A percentile compares a stretch with the other conserved stretches of the same genome.
Conservation (phyloP, 768 basidiomycete species). For the Mycena galericulata region DNA sequence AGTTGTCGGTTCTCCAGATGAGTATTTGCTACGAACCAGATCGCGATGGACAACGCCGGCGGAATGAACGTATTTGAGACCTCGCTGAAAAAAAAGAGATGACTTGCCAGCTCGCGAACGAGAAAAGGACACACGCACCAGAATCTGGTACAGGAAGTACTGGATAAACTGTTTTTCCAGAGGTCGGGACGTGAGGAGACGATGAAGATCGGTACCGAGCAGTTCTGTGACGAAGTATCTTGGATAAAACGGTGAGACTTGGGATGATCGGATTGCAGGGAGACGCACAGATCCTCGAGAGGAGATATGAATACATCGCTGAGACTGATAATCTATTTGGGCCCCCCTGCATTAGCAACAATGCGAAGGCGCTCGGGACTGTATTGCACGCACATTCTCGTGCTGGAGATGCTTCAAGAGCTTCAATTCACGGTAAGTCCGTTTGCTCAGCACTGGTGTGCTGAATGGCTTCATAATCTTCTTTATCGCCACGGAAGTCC, state of each 20-base stretch:
- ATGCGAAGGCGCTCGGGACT: neutral
- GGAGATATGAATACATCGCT: slow-evolving; percentile 99
- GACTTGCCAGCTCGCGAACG: slow-evolving; percentile 3
- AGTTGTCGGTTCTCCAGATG: neutral
- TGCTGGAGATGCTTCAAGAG: slow-evolving; percentile 98
- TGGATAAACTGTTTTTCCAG: slow-evolving; percentile 99
- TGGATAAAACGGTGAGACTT: slow-evolving; percentile 46
- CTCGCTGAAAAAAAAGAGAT: slow-evolving; percentile 69
- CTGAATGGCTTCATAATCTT: slow-evolving; percentile 99
- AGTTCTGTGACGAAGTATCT: slow-evolving; percentile 99
- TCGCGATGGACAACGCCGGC: slow-evolving; percentile 99
- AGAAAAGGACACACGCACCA: slow-evolving; percentile 63
- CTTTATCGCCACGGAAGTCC: slow-evolving; percentile 96
- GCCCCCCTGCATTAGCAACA: slow-evolving; percentile 5
- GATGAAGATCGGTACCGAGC: slow-evolving; percentile 97
- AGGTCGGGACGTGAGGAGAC: slow-evolving; percentile 94
- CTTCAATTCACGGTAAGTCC: slow-evolving; percentile 98
- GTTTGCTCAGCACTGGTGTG: slow-evolving; percentile 97
- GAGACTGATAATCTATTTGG: slow-evolving; percentile 91
- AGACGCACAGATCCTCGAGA: slow-evolving; percentile 92
- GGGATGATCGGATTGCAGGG: slow-evolving; percentile 5
- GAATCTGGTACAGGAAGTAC: slow-evolving; percentile 99
- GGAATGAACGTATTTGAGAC: slow-evolving; percentile 99
- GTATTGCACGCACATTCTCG: slow-evolving; percentile 80
- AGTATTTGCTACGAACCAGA: slow-evolving; percentile 65